A percentile compares a stretch with the other conserved stretches of the same genome.
These are phyloP conservation scores for Tuber umbilicatum DNA, from an alignment of 495 filamentous ascomycete genomes.

Conservation along the genomic window DNA sequence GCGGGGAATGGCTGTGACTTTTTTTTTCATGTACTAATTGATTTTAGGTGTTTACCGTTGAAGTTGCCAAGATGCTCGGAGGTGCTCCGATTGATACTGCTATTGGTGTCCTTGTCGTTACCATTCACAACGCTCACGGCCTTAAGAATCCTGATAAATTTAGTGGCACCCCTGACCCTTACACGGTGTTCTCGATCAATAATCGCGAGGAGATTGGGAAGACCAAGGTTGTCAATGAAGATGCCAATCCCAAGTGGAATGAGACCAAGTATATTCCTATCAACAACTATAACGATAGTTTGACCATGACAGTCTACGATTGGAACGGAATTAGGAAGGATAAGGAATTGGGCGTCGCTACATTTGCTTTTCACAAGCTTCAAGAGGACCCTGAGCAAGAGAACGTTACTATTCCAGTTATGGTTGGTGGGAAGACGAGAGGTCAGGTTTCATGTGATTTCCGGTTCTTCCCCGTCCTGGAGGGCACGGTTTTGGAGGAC, in stretches of 20 bases:
- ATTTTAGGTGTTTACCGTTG: too few species aligned
- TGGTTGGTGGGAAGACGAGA: conserved; percentile 72
- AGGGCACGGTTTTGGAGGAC: conserved; percentile 61
- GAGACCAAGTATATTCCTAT: conserved; percentile 94
- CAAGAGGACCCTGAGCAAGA: conserved; percentile 71
- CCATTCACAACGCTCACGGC: conserved; percentile 79
- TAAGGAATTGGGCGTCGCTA: conserved; percentile 82
- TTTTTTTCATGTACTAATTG: too few species aligned
- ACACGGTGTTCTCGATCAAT: conserved; percentile 80
- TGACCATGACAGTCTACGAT: conserved; percentile 79
- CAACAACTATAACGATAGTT: conserved; percentile 74
- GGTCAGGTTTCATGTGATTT: conserved; percentile 75
- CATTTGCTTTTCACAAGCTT: conserved; percentile 74
- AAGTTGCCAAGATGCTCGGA: conserved; percentile 98
- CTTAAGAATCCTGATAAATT: conserved; percentile 95
- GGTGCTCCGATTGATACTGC: conserved; percentile 90
- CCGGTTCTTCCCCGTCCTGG: conserved; percentile 89
- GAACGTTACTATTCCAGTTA: conserved; percentile 75
- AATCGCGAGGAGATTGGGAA: conserved; percentile 68
- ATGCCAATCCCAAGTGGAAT: conserved; percentile 82
- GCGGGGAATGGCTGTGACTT: too few species aligned
- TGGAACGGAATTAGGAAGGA: conserved; percentile 95
- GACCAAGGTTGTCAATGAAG: conserved; percentile 83
- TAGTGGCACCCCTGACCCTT: conserved; percentile 87
- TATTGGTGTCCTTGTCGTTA: conserved; percentile 87